Conservation (phyloP, 2,329 filamentous ascomycete species). For the Apiospora arundinis region DNA sequence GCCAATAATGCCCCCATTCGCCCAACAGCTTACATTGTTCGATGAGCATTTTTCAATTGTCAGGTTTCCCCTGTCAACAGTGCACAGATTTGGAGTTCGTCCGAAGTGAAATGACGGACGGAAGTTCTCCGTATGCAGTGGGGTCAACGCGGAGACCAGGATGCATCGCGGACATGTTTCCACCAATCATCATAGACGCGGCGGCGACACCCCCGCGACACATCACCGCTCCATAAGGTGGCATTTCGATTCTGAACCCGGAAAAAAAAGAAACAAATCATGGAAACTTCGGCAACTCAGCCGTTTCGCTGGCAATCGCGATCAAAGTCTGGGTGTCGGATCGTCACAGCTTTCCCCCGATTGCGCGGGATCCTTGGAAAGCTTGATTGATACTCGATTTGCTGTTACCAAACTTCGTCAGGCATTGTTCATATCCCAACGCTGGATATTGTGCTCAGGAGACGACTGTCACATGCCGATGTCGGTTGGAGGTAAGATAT, state of each 20-base stretch:
- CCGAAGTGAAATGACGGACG: neutral
- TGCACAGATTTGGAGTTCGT: neutral
- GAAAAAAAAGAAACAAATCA: neutral
- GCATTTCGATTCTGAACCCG: neutral
- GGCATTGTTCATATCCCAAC: too few relatives aligned
- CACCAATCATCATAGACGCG: constrained; percentile 16
- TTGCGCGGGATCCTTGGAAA: neutral
- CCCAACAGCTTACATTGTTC: neutral
- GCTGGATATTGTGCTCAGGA: too few relatives aligned
- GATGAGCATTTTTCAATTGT: neutral
- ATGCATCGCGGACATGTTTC: neutral
- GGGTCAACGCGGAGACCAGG: neutral
- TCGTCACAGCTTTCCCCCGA: neutral
- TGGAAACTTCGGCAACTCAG: neutral
- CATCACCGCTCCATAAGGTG: constrained; percentile 5
- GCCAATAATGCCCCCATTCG: neutral
- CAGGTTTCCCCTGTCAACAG: neutral
- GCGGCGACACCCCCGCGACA: constrained; percentile 9
- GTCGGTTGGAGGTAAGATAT: too few relatives aligned
- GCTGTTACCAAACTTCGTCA: neutral
- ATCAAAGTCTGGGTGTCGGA: neutral
- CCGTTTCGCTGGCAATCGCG: neutral
- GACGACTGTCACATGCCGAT: too few relatives aligned
- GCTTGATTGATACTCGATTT: too few relatives aligned
- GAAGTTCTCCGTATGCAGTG: neutral